phyloP scores from a whole-genome alignment of 371 early-diverging fungal genomes.

The Mortierella sp. region DNA sequence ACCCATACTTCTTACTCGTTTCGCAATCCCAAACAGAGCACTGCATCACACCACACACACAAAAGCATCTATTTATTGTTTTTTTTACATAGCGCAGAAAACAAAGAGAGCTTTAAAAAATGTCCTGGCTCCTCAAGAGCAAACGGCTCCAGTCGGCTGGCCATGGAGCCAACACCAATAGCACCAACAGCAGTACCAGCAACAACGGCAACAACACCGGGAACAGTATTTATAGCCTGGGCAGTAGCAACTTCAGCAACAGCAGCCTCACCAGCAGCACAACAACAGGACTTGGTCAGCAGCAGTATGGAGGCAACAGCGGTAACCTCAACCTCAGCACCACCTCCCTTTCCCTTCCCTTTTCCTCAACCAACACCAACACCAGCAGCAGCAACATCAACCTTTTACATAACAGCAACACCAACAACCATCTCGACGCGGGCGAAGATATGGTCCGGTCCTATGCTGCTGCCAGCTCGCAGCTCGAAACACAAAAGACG shows the following conservation, averaged over 20 bases:
- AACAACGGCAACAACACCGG: slow-evolving; percentile 19
- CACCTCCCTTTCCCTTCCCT: slow-evolving; percentile 32
- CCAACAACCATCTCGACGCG: slow-evolving; percentile 55
- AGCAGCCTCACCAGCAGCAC: slow-evolving; percentile 23
- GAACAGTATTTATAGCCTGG: slow-evolving; percentile 49
- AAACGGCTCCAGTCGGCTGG: slow-evolving; percentile 56
- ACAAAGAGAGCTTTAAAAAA: slow-evolving; percentile 25
- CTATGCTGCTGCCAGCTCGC: slow-evolving; percentile 42
- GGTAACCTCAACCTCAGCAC: slow-evolving; percentile 43
- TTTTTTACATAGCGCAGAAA: slow-evolving; percentile 12
- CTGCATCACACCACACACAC: neutral
- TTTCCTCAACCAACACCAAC: slow-evolving; percentile 28
- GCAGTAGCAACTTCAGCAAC: slow-evolving; percentile 33
- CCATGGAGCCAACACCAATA: slow-evolving; percentile 23
- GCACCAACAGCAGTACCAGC: slow-evolving; percentile 6
- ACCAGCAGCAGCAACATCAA: slow-evolving; percentile 29
- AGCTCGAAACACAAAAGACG: slow-evolving; percentile 75
- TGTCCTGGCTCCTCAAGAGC: slow-evolving; percentile 60
- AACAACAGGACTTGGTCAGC: slow-evolving; percentile 4
- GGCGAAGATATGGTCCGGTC: slow-evolving; percentile 59
- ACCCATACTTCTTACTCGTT: slow-evolving; percentile 1
- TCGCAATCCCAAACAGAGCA: neutral
- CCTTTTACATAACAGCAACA: slow-evolving; percentile 27
- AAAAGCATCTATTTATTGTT: neutral
- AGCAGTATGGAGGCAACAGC: slow-evolving; percentile 18